These are phyloP conservation scores for Yarrowia bubula DNA, from an alignment of 805 yeast species.

Conservation along the genomic window DNA sequence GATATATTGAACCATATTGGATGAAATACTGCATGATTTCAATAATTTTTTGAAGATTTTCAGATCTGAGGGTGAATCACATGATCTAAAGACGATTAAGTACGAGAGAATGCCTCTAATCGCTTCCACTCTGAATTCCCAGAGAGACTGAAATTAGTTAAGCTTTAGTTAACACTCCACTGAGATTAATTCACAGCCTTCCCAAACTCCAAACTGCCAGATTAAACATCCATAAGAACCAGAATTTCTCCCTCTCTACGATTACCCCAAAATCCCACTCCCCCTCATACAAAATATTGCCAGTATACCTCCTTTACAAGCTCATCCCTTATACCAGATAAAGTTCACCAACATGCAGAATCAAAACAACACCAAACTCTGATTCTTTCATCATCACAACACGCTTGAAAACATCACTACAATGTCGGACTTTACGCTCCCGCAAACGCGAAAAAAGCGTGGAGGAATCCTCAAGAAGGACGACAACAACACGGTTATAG, in stretches of 20 bases:
- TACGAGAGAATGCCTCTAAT: too few relatives aligned
- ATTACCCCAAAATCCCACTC: neutral
- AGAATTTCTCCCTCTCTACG: neutral
- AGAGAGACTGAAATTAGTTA: neutral
- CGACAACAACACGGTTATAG: conserved; percentile 25
- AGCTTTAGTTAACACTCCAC: too few relatives aligned
- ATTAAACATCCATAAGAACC: neutral
- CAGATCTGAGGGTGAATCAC: too few relatives aligned
- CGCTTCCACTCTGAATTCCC: too few relatives aligned
- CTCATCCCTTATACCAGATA: neutral
- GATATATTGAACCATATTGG: too few relatives aligned
- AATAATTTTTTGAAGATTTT: too few relatives aligned
- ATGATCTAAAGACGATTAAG: too few relatives aligned
- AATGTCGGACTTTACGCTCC: conserved; percentile 21
- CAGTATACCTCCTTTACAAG: neutral
- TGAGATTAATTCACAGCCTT: too few relatives aligned
- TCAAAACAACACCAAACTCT: conserved; percentile 8
- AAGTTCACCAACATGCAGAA: neutral
- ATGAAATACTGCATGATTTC: too few relatives aligned
- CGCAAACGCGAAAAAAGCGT: neutral
- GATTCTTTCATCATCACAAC: neutral
- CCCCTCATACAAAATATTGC: too few relatives aligned
- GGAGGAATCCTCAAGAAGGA: conserved; percentile 26
- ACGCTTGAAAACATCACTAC: neutral
- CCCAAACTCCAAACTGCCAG: too few relatives aligned